These are phyloP conservation scores for Cercospora sp. DNA, from an alignment of 2,329 filamentous ascomycete genomes.

Conservation along the genomic window DNA sequence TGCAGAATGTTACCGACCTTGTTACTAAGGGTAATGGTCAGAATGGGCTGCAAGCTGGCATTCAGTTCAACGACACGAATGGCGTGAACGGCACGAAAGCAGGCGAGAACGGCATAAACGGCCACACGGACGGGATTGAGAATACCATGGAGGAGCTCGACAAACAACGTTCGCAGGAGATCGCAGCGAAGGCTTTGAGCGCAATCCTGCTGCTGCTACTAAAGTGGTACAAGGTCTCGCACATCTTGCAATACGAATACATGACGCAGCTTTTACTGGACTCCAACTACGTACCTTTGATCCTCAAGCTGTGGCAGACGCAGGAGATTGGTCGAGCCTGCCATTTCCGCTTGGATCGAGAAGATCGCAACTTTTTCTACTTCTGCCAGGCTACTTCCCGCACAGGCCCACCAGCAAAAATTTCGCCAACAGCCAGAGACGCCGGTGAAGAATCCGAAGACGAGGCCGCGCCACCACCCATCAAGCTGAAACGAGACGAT, in stretches of 20 bases:
- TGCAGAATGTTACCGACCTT: constrained; percentile 84
- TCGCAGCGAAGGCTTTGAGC: constrained; percentile 88
- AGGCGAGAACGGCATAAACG: constrained; percentile 42
- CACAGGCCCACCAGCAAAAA: constrained; percentile 45
- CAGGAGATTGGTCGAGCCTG: constrained; percentile 91
- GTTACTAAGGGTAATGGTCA: constrained; percentile 60
- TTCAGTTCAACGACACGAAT: constrained; percentile 41
- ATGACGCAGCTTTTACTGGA: constrained; percentile 90
- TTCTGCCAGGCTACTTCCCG: constrained; percentile 78
- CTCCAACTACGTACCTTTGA: constrained; percentile 89
- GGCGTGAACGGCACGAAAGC: constrained; percentile 38
- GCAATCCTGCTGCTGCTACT: constrained; percentile 81
- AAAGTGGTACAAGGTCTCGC: constrained; percentile 96
- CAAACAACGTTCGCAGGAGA: constrained; percentile 76
- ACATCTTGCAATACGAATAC: constrained; percentile 94
- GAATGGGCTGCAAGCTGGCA: constrained; percentile 52
- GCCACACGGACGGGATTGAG: constrained; percentile 32
- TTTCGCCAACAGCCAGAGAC: constrained; percentile 25
- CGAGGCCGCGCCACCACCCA: constrained; percentile 80
- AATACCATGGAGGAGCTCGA: constrained; percentile 70
- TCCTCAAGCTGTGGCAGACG: constrained; percentile 89
- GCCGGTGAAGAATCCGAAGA: constrained; percentile 48
- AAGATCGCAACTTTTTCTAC: constrained; percentile 85
- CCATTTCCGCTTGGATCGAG: constrained; percentile 78
- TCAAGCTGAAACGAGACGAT: constrained; percentile 55